Evolutionary conservation across 2,329 filamentous ascomycete genomes (phyloP), one percentile per base, ranked within the genome.

Genomic region (Mycocentrospora acerina): DNA sequence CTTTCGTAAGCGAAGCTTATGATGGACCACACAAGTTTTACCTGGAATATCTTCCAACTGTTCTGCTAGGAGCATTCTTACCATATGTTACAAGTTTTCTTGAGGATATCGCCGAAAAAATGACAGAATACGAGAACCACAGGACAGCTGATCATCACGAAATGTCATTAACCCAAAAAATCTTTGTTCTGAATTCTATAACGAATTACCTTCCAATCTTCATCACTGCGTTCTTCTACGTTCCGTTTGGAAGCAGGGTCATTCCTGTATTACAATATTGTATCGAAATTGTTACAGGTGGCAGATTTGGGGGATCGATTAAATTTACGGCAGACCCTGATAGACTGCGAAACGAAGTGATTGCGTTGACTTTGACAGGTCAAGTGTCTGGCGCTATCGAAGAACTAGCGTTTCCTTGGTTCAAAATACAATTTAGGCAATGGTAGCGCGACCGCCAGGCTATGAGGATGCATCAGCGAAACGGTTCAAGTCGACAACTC

Each of bases 41-140:
- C 14, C 39, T 63, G 61, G 61, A 62, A 38, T 66, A 64, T 18
- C 37, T 64, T 2, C 62, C 62, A 1, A 65, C 62, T 1, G 48
- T 63, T 7, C 24, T 65, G 16, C 54, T 65, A 7, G 60, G 60
- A 7, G 43, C 60, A 2, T 43, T 59, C 14, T 24, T 64, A 2
- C 62, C 60, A 9, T 63, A 60, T 27, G 60, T 57, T 16, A 62
- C 52, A 4, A 57, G 44, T 29, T 49, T 55, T 9, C 38, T 66
- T 1, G 57, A 64, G 31, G 33, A 45, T 12, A 44, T 60, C 10
- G 62, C 61, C 12, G 48, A 48, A n/a, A 37, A 30, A 14, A 44
- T 66, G 43, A 64, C 61, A 4, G 53, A 64, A 35, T 65, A 59
- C 33, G 62, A 66, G 27, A 65, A 66, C 27, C 59, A 66, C 31